These are phyloP conservation scores for Metarhizium humberi DNA, from an alignment of 2,329 filamentous ascomycete genomes.

Conservation along the genomic window DNA sequence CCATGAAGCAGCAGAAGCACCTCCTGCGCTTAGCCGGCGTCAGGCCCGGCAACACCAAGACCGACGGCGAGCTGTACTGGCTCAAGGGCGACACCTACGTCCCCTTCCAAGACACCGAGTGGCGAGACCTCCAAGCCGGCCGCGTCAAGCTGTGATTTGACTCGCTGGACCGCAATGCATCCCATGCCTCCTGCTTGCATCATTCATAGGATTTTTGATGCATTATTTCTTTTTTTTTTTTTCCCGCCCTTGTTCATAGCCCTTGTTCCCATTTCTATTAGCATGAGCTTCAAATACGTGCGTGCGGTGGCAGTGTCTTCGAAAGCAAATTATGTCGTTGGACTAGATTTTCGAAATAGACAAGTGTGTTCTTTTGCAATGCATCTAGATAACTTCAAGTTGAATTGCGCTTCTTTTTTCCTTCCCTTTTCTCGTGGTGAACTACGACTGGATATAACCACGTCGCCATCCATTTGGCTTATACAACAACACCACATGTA, in stretches of 20 bases:
- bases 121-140: slow-evolving; percentile 57
- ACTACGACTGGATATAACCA: too few relatives aligned
- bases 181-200: background rate
- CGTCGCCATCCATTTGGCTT: too few relatives aligned
- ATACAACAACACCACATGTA: too few relatives aligned
- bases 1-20: slow-evolving; percentile 83
- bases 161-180: background rate
- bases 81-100: slow-evolving; percentile 57
- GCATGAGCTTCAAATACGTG: background rate
- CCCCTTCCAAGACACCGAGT: slow-evolving; percentile 57
- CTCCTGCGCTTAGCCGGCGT: slow-evolving; percentile 64
- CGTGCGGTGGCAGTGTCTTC: too few relatives aligned
- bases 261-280: background rate
- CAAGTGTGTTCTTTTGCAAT: too few relatives aligned
- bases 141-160: slow-evolving; percentile 54
- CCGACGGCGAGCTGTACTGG: slow-evolving; percentile 51
- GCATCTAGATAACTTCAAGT: too few relatives aligned
- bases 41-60: slow-evolving; percentile 36
- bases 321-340: too few relatives aligned
- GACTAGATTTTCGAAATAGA: too few relatives aligned
- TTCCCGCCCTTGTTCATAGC: background rate
- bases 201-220: background rate
- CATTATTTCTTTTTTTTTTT: background rate
- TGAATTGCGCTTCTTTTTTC: too few relatives aligned
- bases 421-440: too few relatives aligned